These are phyloP conservation scores for Phaeodactylum tricornutum DNA, from an alignment of 108 stramenopile species.

Conservation along the genomic window DNA sequence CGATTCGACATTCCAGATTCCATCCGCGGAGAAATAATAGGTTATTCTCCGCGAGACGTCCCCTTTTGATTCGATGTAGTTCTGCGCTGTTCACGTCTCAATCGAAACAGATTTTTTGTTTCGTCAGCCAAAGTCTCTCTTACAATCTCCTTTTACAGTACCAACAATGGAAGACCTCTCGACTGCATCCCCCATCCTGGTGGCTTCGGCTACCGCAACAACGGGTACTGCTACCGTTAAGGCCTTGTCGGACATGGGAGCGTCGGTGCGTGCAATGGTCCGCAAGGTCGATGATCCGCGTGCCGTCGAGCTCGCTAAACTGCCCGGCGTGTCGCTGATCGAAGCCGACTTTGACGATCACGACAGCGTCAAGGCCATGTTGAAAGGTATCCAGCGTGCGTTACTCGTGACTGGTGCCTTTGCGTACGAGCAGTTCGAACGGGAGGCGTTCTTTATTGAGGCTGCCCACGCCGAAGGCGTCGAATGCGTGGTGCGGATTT, in stretches of 20 bases:
- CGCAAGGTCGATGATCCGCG: slow-evolving; percentile 4
- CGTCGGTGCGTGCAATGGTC: slow-evolving; percentile 3
- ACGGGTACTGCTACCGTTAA: slow-evolving; percentile 5
- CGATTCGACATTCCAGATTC: no score
- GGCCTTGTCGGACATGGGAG: slow-evolving; percentile 1
- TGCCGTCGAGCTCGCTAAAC: not conserved
- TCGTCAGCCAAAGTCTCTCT: no score
- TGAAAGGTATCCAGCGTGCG: not conserved
- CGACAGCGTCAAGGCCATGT: not conserved
- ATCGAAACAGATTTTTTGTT: no score
- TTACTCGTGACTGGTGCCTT: slow-evolving; percentile 4
- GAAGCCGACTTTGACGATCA: slow-evolving; percentile 3
- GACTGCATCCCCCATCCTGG: slow-evolving; percentile 5
- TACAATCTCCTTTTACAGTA: no score
- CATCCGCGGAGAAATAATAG: no score
- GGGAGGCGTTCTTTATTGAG: not conserved
- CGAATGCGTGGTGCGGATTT: not conserved
- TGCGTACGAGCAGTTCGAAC: slow-evolving; percentile 6
- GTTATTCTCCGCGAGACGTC: no score
- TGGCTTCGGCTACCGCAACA: slow-evolving; percentile 1
- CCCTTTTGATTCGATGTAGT: no score
- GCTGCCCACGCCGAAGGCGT: not conserved
- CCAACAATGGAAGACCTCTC: no score
- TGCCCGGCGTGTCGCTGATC: not conserved
- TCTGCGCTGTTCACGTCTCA: no score